A percentile compares a stretch with the other conserved stretches of the same genome.
phyloP scores from a whole-genome alignment of 106 monocot species.

The Allium cepa region DNA sequence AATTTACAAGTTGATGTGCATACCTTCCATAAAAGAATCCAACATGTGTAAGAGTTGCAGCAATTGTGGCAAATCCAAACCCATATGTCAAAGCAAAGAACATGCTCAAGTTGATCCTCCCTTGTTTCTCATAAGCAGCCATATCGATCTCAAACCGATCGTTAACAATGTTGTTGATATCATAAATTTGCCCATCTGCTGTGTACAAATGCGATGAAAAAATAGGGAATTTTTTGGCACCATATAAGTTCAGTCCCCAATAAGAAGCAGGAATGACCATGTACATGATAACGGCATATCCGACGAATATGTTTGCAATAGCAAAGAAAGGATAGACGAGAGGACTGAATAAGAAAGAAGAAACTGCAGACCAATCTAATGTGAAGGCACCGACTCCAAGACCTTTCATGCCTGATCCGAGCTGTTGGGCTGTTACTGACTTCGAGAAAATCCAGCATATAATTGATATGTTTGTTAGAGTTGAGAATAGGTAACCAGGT shows the following conservation, averaged over 20 bases:
- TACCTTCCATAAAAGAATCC: conserved; percentile 88
- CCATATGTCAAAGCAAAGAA: conserved; percentile 85
- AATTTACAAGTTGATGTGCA: neutral
- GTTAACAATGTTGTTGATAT: conserved; percentile 70
- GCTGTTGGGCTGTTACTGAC: conserved; percentile 86
- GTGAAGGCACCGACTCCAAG: conserved; percentile 77
- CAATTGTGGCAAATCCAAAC: conserved; percentile 81
- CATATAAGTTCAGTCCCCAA: conserved; percentile 69
- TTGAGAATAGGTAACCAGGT: conserved; percentile 79
- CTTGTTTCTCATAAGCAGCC: conserved; percentile 50
- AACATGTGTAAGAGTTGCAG: conserved; percentile 78
- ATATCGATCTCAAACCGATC: conserved; percentile 73
- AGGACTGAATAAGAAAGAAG: conserved; percentile 89
- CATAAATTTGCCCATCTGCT: conserved; percentile 30
- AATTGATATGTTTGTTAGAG: conserved; percentile 74
- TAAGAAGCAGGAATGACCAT: conserved; percentile 51
- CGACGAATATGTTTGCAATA: conserved; percentile 69
- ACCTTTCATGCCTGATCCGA: conserved; percentile 82
- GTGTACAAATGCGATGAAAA: conserved; percentile 75
- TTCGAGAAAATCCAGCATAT: conserved; percentile 80
- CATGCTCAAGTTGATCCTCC: conserved; percentile 58
- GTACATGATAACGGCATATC: conserved; percentile 50
- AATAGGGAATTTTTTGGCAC: conserved; percentile 77
- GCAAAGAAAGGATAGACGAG: conserved; percentile 84
- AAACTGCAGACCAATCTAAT: conserved; percentile 71